These are phyloP conservation scores for Glonium stellatum DNA, from an alignment of 495 filamentous ascomycete species.

Conservation along the genomic window DNA sequence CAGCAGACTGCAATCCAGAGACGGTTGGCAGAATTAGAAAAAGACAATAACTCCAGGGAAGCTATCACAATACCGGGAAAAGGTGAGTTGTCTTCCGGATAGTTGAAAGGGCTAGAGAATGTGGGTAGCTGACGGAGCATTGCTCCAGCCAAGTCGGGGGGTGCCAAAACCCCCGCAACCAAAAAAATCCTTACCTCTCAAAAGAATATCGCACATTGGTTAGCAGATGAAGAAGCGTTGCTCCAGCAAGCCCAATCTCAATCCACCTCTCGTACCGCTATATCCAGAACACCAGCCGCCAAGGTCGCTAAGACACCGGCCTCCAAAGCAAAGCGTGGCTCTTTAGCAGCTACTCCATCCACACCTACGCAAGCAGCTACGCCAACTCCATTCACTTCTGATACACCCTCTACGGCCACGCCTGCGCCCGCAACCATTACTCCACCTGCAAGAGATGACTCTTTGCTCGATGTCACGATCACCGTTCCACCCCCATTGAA, in stretches of 20 bases:
- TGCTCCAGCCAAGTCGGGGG: slow-evolving; percentile 20
- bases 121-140: background rate
- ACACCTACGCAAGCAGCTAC: background rate
- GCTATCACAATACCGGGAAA: slow-evolving; percentile 57
- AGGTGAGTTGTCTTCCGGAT: slow-evolving; percentile 34
- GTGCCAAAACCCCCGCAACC: slow-evolving; percentile 19
- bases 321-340: slow-evolving; percentile 17
- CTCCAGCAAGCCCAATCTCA: slow-evolving; percentile 5
- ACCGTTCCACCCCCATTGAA: slow-evolving; percentile 9
- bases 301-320: slow-evolving; percentile 12
- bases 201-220: slow-evolving; percentile 23
- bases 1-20: slow-evolving; percentile 71
- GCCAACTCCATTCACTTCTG: background rate
- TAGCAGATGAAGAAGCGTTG: slow-evolving; percentile 29
- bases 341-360: background rate
- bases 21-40: slow-evolving; percentile 71
- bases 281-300: slow-evolving; percentile 1
- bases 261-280: background rate
- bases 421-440: background rate
- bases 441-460: too few relatives aligned
- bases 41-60: slow-evolving; percentile 67
- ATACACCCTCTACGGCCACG: background rate
- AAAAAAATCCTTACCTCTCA: slow-evolving; percentile 22
- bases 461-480: background rate
- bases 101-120: slow-evolving; percentile 7